Conservation (phyloP, 192 early-diverging fungal genomes). For the Chytriomyces sp. region DNA sequence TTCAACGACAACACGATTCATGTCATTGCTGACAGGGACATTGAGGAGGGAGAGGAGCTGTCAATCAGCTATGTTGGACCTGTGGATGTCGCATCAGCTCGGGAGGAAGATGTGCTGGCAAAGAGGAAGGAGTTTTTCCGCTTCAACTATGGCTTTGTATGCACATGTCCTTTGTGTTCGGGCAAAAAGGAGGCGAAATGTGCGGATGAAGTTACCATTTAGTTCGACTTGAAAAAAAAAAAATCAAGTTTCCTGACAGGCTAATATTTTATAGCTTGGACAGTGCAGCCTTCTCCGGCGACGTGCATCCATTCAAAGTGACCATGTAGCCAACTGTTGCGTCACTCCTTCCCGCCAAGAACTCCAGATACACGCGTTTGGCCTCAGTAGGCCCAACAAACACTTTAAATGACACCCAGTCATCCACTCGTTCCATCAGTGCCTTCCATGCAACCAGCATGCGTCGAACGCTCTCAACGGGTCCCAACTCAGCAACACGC, state of each 20-base stretch:
- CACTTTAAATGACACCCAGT: constrained; percentile 28
- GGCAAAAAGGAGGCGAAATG: background rate
- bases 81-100: background rate
- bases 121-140: constrained; percentile 31
- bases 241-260: too few species aligned
- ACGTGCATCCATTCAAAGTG: background rate
- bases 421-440: constrained; percentile 25
- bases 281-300: too few species aligned
- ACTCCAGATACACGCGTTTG: constrained; percentile 23
- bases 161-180: constrained; percentile 18
- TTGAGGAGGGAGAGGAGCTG: constrained; percentile 22
- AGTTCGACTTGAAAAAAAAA: background rate
- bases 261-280: too few species aligned
- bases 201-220: background rate
- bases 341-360: constrained; percentile 23
- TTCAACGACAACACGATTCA: constrained; percentile 3
- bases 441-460: constrained; percentile 29
- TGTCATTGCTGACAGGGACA: constrained; percentile 16
- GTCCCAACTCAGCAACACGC: constrained; percentile 17
- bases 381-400: constrained; percentile 7
- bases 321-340: constrained; percentile 34
- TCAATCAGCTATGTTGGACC: constrained; percentile 8
- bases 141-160: constrained; percentile 33
- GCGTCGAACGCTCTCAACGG: background rate
- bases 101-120: background rate